phyloP scores from a whole-genome alignment of 345 rosid genomes.

The Barbarea vulgaris region DNA sequence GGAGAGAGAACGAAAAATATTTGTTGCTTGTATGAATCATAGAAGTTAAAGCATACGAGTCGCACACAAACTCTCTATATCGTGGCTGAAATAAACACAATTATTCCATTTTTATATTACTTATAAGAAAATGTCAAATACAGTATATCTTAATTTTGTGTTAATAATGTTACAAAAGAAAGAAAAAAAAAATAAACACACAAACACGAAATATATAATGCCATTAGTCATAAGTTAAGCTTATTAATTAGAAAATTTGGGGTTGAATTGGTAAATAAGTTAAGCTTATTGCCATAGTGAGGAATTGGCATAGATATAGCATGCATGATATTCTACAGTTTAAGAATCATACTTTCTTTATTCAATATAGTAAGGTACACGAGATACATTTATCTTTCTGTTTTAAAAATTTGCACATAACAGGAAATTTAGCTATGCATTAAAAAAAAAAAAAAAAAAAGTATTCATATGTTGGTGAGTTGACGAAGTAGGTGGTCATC shows the following conservation, averaged over 20 bases:
- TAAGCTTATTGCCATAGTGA: not conserved
- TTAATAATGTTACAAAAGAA: not conserved
- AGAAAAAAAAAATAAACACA: not conserved
- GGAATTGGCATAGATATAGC: conserved; percentile 1
- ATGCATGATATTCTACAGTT: not conserved
- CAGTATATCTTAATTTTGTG: not conserved
- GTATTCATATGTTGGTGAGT: conserved; percentile 7
- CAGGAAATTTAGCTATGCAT: not conserved
- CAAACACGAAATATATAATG: not conserved
- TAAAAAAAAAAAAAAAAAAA: not conserved
- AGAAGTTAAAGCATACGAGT: conserved; percentile 15
- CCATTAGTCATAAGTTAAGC: not conserved
- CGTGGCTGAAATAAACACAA: not conserved
- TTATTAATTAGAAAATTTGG: not conserved
- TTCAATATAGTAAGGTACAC: too few relatives aligned
- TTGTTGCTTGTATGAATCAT: not conserved
- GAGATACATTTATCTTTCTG: conserved; percentile 1
- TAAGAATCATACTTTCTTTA: not conserved
- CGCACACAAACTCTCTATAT: conserved; percentile 14
- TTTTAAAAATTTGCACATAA: not conserved
- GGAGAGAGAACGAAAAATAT: not conserved
- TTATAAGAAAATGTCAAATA: not conserved
- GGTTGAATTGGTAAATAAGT: not conserved
- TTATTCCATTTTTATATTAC: not conserved
- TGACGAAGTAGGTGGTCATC: conserved; percentile 23